These are phyloP conservation scores for Penicillium angulare DNA, from an alignment of 495 filamentous ascomycete species.

Conservation along the genomic window DNA sequence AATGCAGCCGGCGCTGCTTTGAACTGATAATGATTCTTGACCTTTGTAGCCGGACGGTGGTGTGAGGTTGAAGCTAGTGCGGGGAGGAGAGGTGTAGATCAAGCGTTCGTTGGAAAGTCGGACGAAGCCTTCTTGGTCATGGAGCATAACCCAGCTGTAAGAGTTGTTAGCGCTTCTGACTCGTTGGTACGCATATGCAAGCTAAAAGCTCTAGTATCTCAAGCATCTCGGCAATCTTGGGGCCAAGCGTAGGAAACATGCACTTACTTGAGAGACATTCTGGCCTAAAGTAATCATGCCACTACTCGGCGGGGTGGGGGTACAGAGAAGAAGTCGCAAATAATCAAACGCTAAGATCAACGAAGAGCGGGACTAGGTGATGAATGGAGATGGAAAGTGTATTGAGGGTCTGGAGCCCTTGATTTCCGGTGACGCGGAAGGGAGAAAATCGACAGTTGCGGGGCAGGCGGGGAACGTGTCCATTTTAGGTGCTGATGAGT, in stretches of 20 bases:
- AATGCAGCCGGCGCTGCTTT: constrained; percentile 59
- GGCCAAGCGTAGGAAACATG: constrained; percentile 8
- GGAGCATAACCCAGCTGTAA: constrained; percentile 76
- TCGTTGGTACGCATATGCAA: neutral
- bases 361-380: neutral
- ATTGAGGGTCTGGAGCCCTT: constrained; percentile 8
- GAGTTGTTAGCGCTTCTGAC: neutral
- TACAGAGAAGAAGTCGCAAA: neutral
- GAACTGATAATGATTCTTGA: constrained; percentile 53
- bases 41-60: constrained; percentile 58
- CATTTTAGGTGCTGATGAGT: no score
- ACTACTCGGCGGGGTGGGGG: neutral
- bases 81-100: constrained; percentile 69
- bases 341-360: constrained; percentile 1
- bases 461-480: constrained; percentile 26
- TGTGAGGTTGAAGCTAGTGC: constrained; percentile 62
- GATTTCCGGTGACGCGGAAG: neutral
- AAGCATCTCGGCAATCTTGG: constrained; percentile 3
- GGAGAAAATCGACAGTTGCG: constrained; percentile 15
- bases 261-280: constrained; percentile 71
- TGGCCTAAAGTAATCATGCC: constrained; percentile 16
- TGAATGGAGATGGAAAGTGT: no score
- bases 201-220: neutral
- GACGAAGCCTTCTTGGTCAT: constrained; percentile 61
- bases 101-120: constrained; percentile 67